These are phyloP conservation scores for Irpex sp. DNA, from an alignment of 1,284 basidiomycete genomes.

Conservation along the genomic window DNA sequence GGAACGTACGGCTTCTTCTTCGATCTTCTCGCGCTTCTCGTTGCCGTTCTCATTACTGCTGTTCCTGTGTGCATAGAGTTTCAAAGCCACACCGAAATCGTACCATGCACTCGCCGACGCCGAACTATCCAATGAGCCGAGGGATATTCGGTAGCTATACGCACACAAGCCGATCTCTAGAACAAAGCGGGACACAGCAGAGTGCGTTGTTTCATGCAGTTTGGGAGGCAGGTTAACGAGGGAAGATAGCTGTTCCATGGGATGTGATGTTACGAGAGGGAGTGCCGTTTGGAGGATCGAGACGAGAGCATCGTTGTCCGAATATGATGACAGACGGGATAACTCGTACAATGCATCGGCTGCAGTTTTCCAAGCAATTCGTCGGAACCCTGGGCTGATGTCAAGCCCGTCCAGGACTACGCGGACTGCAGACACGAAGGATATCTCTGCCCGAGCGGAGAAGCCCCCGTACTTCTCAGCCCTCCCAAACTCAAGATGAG, in stretches of 20 bases:
- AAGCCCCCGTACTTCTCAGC: constrained; percentile 70
- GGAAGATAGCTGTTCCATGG: constrained; percentile 38
- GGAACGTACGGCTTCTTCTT: constrained; percentile 57
- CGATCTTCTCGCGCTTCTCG: constrained; percentile 29
- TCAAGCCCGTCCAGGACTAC: constrained; percentile 56
- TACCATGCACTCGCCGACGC: constrained; percentile 66
- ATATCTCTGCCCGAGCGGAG: constrained; percentile 68
- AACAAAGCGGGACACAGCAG: constrained; percentile 27
- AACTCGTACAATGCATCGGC: constrained; percentile 78
- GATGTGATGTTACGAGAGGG: constrained; percentile 35
- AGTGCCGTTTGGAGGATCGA: constrained; percentile 34
- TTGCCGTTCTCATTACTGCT: constrained; percentile 28
- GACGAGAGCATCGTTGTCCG: constrained; percentile 37
- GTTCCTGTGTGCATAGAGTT: constrained; percentile 41
- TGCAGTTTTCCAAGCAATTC: constrained; percentile 83
- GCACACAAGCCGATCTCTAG: constrained; percentile 56
- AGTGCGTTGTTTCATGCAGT: constrained; percentile 10
- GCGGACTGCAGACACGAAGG: constrained; percentile 60
- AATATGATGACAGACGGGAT: constrained; percentile 43
- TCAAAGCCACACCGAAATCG: constrained; percentile 75
- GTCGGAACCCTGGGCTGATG: constrained; percentile 58
- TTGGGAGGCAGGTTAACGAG: constrained; percentile 34
- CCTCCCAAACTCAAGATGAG: constrained; percentile 71
- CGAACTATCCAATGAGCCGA: constrained; percentile 60
- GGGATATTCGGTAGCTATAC: constrained; percentile 71